These are phyloP conservation scores for Crithidia brevicula DNA, from an alignment of 208 protist species.

Conservation along the genomic window DNA sequence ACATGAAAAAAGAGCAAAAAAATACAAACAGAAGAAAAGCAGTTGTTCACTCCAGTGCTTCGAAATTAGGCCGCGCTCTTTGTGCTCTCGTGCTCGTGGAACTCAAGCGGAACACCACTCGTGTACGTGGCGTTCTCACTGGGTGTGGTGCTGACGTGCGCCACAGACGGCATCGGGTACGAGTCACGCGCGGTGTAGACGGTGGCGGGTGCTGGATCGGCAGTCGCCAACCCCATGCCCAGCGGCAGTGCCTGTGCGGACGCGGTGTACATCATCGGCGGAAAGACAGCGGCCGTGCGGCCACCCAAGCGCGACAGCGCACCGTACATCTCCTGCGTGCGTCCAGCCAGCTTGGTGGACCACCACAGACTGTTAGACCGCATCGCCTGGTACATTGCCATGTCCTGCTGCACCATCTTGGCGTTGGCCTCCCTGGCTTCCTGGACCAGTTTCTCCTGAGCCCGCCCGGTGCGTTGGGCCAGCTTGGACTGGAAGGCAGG, in stretches of 20 bases:
- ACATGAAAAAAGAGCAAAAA: neutral
- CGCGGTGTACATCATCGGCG: neutral
- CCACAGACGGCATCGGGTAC: neutral
- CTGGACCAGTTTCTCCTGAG: conserved; percentile 1
- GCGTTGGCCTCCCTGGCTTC: neutral
- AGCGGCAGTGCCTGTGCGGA: too few relatives aligned
- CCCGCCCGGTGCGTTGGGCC: neutral
- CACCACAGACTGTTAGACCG: conserved; percentile 2
- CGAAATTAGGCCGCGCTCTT: neutral
- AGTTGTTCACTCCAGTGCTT: neutral
- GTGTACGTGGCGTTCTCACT: neutral
- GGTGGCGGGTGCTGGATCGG: too few relatives aligned
- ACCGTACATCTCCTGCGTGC: neutral
- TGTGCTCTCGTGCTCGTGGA: neutral
- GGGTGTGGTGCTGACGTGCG: neutral
- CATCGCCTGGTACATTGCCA: neutral
- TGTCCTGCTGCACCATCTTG: conserved; percentile 5
- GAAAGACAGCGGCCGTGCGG: neutral
- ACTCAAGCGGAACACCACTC: neutral
- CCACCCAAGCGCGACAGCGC: neutral
- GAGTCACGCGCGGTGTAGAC: neutral
- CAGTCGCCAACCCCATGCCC: too few relatives aligned
- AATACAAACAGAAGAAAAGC: neutral
- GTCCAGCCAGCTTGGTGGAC: neutral
- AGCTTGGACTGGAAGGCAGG: neutral